Evolutionary conservation across 2,329 filamentous ascomycete species (phyloP).

Genomic region (Teratosphaeria epicoccoides): DNA sequence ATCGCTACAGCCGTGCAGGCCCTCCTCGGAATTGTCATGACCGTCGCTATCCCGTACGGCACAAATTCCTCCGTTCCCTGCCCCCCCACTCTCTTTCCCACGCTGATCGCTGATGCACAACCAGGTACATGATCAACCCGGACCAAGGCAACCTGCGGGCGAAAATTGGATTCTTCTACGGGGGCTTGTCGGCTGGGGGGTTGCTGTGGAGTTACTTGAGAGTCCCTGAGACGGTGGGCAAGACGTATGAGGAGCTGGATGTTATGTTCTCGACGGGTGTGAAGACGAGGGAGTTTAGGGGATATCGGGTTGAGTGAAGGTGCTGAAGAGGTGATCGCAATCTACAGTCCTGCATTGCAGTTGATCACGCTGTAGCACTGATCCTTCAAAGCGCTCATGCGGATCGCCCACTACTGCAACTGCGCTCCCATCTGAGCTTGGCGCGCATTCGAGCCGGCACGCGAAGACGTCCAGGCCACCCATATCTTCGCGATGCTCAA

Average conservation of each 20-base stretch:
- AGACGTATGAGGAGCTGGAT: slow-evolving; percentile 35
- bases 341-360: too few species aligned
- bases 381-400: too few species aligned
- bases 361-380: too few species aligned
- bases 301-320: slow-evolving; percentile 16
- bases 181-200: slow-evolving; percentile 24
- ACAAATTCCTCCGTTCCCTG: background rate
- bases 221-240: slow-evolving; percentile 30
- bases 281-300: slow-evolving; percentile 25
- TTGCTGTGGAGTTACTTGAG: slow-evolving; percentile 29
- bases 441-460: too few species aligned
- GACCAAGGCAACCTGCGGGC: slow-evolving; percentile 30
- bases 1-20: slow-evolving; percentile 32
- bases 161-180: slow-evolving; percentile 35
- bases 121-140: slow-evolving; percentile 31
- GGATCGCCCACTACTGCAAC: too few species aligned
- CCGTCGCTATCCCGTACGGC: slow-evolving; percentile 27
- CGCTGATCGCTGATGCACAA: background rate
- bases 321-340: background rate
- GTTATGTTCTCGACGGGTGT: slow-evolving; percentile 32
- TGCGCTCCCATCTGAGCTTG: too few species aligned
- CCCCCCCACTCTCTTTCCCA: background rate
- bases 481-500: too few species aligned
- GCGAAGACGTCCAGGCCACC: too few species aligned
- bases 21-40: slow-evolving; percentile 30